Evolutionary conservation across 768 basidiomycete genomes (phyloP), one percentile per base, ranked within the genome.

Genomic region (Lentinula guzmanii): DNA sequence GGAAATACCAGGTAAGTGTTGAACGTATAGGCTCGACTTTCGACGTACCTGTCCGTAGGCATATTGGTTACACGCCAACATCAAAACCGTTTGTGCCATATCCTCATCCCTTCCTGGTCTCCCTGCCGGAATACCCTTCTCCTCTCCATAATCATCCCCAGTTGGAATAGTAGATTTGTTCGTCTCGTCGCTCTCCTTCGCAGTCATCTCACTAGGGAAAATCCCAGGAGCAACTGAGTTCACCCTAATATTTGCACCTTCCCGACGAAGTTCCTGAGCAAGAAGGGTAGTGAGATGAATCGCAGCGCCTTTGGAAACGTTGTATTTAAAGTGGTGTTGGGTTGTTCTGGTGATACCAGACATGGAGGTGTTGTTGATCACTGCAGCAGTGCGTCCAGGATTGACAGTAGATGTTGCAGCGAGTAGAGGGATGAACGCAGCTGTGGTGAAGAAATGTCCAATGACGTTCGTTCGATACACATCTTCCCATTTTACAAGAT

Each of bases 241-340:
- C 33, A 77, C 76, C 35, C 76, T 67, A 24, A 77, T 67, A 24
- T 54, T 54, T 15, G 37, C 18, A 0, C 66, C 69, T 5, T 65
- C 52, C 21, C 69, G 66, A 21, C 67, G 65, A 50, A 77, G 65
- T 62, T 77, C 76, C 52, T 71, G 68, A 6, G 76, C 75, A 16
- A 78, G 70, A 46, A 74, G 65, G 16, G 60, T 70, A 57, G 61
- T 76, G 10, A 77, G 67, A 13, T 75, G 75, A 37, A 74, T 72
- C 1, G 71, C 64, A 15, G 74, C 76, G 0, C 71, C 70, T 70
- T 80, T 81, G 2, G 74, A 72, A 3, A 74, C 70, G 61, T 79
- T 82, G 68, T 82, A 80, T 63, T 71, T 71, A 72, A 77, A 76
- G 58, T 80, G 79, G 55, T 73, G 65, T 66, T 81, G 80, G 5